Evolutionary conservation across 2,329 filamentous ascomycete species (phyloP), one percentile per base, ranked within the genome.

Genomic region (Diaporthe ilicicola): DNA sequence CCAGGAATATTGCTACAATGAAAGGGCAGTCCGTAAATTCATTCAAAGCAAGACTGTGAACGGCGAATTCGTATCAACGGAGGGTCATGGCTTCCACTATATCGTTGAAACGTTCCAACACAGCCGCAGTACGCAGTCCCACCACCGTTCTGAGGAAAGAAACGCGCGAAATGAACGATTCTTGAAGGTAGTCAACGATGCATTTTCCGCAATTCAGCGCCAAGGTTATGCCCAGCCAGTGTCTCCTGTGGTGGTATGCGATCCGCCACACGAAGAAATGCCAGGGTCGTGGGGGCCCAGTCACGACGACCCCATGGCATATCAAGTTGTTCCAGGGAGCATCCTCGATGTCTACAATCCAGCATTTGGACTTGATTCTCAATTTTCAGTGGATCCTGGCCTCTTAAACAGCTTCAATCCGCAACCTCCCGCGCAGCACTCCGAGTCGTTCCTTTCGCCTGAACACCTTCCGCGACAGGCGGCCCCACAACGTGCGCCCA

Each of bases 1-100:
- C 22, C 15, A 48, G 9, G 15, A 68, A 2, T 17, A 51, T 3
- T 59, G 17, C 4, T 59, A 50, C 53, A n/a, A 42, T 2, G 19
- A 29, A 8, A 15, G 8, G 0, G 1, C 29, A 13, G 12, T 68
- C 1, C 4, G 5, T 8, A 4, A n/a, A 5, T 68, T 68, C 48
- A 1, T 68, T n/a, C 9, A 15, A 1, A 22, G n/a, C 4, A 4
- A 39, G 4, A 13, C 6, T 4, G 4, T 12, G 15, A 17, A 7
- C 4, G 19, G 1, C 4, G 7, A 10, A 4, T 6, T 5, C 12
- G 4, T 6, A 0, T 13, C 29, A 4, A 7, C 22, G 2, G 53
- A 27, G 15, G 53, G 22, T 0, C 29, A 56, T 15, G 65, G 42
- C 1, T 59, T 29, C 24, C 42, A 4, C n/a, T 68, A 68, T 12